These are phyloP conservation scores for Abrus pulchellus DNA, from an alignment of 306 rosid genomes.

Conservation along the genomic window DNA sequence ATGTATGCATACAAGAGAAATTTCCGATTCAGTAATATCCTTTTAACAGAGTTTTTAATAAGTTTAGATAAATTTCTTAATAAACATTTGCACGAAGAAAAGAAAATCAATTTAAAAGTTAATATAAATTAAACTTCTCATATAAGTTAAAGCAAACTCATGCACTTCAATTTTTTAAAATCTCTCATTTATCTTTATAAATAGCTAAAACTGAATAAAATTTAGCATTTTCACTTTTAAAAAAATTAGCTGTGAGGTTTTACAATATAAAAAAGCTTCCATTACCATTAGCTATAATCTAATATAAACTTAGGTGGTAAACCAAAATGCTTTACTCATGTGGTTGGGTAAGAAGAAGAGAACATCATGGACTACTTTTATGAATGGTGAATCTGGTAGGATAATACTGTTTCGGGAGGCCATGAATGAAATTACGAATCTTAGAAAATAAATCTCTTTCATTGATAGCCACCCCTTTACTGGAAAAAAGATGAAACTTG, in stretches of 20 bases:
- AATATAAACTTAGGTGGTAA: background rate
- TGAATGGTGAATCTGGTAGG: constrained; percentile 13
- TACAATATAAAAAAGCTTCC: background rate
- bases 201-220: background rate
- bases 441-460: constrained; percentile 14
- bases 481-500: background rate
- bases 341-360: constrained; percentile 1
- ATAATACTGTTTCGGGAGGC: background rate
- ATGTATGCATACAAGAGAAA: background rate
- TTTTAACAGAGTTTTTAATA: background rate
- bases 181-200: background rate
- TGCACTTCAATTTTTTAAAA: background rate
- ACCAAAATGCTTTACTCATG: background rate
- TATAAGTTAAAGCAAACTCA: no score
- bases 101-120: background rate
- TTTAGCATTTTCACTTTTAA: background rate
- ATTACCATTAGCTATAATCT: background rate
- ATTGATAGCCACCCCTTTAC: constrained; percentile 38
- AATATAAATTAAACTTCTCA: background rate
- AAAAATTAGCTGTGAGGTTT: background rate
- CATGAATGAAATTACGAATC: constrained; percentile 13
- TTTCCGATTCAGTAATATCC: background rate
- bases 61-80: background rate
- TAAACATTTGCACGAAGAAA: background rate
- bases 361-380: constrained; percentile 1